Percentiles rank a stretch among this genome's conserved stretches.
phyloP scores from a whole-genome alignment of 106 monocot species.

The Vanilla planifolia region DNA sequence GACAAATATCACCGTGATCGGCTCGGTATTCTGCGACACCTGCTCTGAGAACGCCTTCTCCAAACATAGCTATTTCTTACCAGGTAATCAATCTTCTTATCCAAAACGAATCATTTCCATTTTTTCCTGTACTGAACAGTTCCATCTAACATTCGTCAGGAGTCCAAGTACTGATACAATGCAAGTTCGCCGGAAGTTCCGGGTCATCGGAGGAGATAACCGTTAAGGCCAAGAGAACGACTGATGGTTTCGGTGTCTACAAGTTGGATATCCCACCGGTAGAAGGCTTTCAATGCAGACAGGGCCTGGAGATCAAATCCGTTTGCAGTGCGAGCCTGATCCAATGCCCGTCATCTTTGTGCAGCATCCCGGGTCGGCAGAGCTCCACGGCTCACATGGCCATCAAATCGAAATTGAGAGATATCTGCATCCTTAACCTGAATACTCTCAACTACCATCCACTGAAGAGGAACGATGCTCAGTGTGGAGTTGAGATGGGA shows the following conservation, averaged over 20 bases:
- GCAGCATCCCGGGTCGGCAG: conserved; percentile 43
- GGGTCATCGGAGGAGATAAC: conserved; percentile 35
- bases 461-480: conserved; percentile 21
- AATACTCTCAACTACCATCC: conserved; percentile 77
- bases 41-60: conserved; percentile 86
- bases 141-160: conserved; percentile 36
- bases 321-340: conserved; percentile 54
- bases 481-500: conserved; percentile 27
- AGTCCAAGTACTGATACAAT: conserved; percentile 58
- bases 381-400: conserved; percentile 66
- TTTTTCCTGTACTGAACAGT: neutral
- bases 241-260: conserved; percentile 67
- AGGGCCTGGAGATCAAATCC: conserved; percentile 52
- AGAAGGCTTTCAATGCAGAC: conserved; percentile 50
- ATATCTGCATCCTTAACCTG: conserved; percentile 65
- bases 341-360: conserved; percentile 45
- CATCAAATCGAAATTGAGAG: conserved; percentile 23
- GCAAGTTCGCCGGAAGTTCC: conserved; percentile 62
- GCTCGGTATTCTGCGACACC: conserved; percentile 85
- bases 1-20: conserved; percentile 52
- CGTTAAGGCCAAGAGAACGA: conserved; percentile 47
- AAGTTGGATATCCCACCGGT: conserved; percentile 63
- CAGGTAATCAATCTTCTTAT: conserved; percentile 25
- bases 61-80: conserved; percentile 82
- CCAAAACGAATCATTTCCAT: neutral